These are phyloP conservation scores for Plasmodium cynomolgi DNA, from an alignment of 169 alveolate species.

Conservation along the genomic window DNA sequence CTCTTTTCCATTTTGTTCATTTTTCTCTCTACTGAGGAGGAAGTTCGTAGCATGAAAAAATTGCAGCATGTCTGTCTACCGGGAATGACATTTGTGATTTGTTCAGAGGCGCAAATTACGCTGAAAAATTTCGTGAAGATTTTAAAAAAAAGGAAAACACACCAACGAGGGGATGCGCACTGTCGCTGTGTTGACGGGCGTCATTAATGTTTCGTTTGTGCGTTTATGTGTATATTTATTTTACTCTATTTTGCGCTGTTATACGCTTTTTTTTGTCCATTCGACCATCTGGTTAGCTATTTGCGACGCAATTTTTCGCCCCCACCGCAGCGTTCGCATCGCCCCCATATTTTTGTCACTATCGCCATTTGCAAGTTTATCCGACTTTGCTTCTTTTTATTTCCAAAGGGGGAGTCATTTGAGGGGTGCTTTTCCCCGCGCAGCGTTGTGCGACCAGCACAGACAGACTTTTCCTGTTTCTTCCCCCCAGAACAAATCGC, in stretches of 20 bases:
- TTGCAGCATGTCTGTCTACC: neutral
- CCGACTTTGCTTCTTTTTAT: neutral
- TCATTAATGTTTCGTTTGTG: neutral
- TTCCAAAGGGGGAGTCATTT: neutral
- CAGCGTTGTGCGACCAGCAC: neutral
- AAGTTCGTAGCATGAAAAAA: neutral
- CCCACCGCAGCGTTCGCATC: neutral
- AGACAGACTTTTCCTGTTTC: neutral
- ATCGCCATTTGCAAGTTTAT: neutral
- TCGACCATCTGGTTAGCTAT: neutral
- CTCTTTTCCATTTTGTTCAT: neutral
- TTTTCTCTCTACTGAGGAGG: neutral
- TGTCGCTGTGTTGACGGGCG: neutral
- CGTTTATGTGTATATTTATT: neutral
- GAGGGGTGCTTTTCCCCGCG: neutral
- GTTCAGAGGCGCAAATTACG: neutral
- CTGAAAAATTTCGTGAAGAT: neutral
- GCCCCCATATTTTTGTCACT: neutral
- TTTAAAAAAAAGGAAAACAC: neutral
- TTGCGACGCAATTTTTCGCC: neutral
- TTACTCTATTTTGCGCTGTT: neutral
- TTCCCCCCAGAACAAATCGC: neutral
- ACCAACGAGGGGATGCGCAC: neutral
- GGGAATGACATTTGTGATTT: neutral
- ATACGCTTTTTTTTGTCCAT: neutral